A percentile compares a stretch with the other conserved stretches of the same genome.
phyloP scores from a whole-genome alignment of 140 eudicot genomes.

The Ambrosia hybrid region DNA sequence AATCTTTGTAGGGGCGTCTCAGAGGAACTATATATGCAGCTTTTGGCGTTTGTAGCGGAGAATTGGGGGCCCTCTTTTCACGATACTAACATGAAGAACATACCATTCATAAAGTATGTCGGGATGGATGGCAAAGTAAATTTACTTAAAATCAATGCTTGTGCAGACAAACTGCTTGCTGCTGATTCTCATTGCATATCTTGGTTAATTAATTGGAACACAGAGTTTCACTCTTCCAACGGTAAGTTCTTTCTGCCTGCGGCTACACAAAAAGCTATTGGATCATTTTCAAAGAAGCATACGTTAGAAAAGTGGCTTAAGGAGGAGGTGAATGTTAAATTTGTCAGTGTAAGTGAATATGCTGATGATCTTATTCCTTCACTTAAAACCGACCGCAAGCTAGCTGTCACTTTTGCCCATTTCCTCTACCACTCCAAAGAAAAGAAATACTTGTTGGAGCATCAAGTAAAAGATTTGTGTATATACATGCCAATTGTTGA shows the following conservation, averaged over 20 bases:
- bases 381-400: constrained; percentile 22
- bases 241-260: constrained; percentile 36
- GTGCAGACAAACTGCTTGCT: constrained; percentile 24
- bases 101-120: constrained; percentile 44
- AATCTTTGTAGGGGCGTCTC: constrained; percentile 48
- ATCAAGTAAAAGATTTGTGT: constrained; percentile 28
- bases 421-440: constrained; percentile 40
- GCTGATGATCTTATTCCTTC: constrained; percentile 26
- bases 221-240: constrained; percentile 30
- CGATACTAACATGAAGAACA: constrained; percentile 31
- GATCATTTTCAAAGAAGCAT: constrained; percentile 13
- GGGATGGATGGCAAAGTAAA: constrained; percentile 27
- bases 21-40: constrained; percentile 44
- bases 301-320: constrained; percentile 42
- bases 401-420: constrained; percentile 43
- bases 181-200: constrained; percentile 24
- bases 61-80: constrained; percentile 36
- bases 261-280: constrained; percentile 35
- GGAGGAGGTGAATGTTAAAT: constrained; percentile 29
- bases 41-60: constrained; percentile 46
- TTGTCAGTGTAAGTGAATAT: constrained; percentile 33
- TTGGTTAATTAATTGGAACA: constrained; percentile 57
- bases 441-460: constrained; percentile 6
- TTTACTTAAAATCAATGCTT: constrained; percentile 21
- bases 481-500: constrained; percentile 48